These are phyloP conservation scores for Aspergillaceae sp. DNA, from an alignment of 2,329 filamentous ascomycete genomes.

Conservation along the genomic window DNA sequence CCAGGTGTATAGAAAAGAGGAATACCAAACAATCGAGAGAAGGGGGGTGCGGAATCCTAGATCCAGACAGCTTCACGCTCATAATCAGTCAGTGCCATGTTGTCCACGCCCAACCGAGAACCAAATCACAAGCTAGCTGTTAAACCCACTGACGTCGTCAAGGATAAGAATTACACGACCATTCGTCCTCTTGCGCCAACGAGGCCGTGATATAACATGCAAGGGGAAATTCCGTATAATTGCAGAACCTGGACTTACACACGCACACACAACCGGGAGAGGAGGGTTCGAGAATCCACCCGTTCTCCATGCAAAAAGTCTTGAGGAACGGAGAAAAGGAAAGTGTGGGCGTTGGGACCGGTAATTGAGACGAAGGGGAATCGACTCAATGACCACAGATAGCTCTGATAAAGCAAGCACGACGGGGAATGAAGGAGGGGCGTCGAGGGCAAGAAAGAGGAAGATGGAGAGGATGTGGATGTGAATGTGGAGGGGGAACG, in stretches of 20 bases:
- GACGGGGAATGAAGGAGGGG: background rate
- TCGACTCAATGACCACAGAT: background rate
- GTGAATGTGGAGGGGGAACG: no score
- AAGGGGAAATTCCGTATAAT: no score
- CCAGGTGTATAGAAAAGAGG: background rate
- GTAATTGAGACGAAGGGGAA: background rate
- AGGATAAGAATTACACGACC: background rate
- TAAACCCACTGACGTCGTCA: background rate
- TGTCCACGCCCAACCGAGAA: constrained; percentile 2
- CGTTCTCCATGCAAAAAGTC: background rate
- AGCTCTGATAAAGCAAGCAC: background rate
- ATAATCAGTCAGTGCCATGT: constrained; percentile 1
- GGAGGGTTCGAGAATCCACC: background rate
- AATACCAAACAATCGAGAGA: background rate
- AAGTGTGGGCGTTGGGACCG: background rate
- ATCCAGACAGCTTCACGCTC: background rate
- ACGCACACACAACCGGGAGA: background rate
- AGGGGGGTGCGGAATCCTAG: background rate
- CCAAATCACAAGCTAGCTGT: background rate
- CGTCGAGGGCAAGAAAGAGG: background rate
- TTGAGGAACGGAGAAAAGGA: background rate
- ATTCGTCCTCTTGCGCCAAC: no score
- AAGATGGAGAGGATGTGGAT: background rate
- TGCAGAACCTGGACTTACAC: background rate
- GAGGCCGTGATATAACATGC: no score